Conservation (phyloP, 345 rosid genomes). For the Populus ilicifolia region DNA sequence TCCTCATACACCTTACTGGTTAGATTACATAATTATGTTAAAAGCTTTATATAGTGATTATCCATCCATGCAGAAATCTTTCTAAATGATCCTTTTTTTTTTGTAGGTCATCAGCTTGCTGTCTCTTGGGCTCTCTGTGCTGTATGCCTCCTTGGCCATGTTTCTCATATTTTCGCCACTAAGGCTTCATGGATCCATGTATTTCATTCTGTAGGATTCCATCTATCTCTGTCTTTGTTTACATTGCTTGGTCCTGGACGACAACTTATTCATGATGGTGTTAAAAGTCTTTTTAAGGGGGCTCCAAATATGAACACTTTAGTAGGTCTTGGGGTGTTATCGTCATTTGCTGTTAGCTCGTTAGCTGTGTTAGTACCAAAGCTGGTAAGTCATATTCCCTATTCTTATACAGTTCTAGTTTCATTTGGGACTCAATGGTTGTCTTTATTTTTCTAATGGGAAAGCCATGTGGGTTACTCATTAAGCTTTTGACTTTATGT, state of each 20-base stretch:
- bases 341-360: slow-evolving; percentile 85
- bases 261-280: slow-evolving; percentile 74
- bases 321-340: slow-evolving; percentile 95
- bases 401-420: slow-evolving; percentile 5
- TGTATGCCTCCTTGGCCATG: slow-evolving; percentile 91
- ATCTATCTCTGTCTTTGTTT: slow-evolving; percentile 72
- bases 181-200: slow-evolving; percentile 77
- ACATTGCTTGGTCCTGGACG: slow-evolving; percentile 96
- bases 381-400: slow-evolving; percentile 45
- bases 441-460: neutral
- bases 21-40: slow-evolving; percentile 1
- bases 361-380: slow-evolving; percentile 78
- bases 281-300: slow-evolving; percentile 75
- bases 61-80: slow-evolving; percentile 4
- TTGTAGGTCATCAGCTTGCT: slow-evolving; percentile 79
- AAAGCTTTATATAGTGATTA: neutral
- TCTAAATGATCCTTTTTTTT: slow-evolving; percentile 17
- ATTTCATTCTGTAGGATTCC: slow-evolving; percentile 87
- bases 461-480: neutral
- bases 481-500: neutral
- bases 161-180: slow-evolving; percentile 63
- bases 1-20: neutral
- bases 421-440: neutral
- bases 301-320: slow-evolving; percentile 92
- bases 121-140: slow-evolving; percentile 97